Evolutionary conservation across 1,139 yeast species (phyloP).

Genomic region (Suhomyces guaymorum): DNA sequence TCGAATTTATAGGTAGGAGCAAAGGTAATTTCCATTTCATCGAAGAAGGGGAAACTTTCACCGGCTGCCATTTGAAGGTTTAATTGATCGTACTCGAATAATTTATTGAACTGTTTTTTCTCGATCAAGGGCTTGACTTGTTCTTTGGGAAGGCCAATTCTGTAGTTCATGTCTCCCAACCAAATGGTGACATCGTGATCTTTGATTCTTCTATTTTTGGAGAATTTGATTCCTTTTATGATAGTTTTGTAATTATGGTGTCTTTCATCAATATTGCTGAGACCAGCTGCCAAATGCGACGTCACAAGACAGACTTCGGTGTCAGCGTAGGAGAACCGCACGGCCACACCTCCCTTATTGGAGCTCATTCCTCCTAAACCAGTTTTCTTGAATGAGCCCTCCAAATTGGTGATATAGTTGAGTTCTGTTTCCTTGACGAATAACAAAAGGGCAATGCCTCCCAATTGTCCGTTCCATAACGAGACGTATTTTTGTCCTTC

Average conservation of each 20-base stretch:
- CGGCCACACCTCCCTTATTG: slow-evolving; percentile 91
- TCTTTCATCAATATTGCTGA: slow-evolving; percentile 72
- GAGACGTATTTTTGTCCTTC: slow-evolving; percentile 57
- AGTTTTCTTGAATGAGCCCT: slow-evolving; percentile 82
- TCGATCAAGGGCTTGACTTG: slow-evolving; percentile 56
- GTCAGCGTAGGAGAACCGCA: slow-evolving; percentile 73
- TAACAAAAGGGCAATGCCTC: slow-evolving; percentile 77
- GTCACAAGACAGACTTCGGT: slow-evolving; percentile 34
- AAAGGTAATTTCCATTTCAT: slow-evolving; percentile 75
- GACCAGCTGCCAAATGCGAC: slow-evolving; percentile 92
- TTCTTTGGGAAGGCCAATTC: slow-evolving; percentile 70
- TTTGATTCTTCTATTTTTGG: slow-evolving; percentile 49
- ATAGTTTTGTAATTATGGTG: slow-evolving; percentile 72
- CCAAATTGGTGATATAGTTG: slow-evolving; percentile 59
- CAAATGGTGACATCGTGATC: slow-evolving; percentile 90
- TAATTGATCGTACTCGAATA: slow-evolving; percentile 77
- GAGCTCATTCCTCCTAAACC: slow-evolving; percentile 79
- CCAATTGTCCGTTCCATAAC: slow-evolving; percentile 85
- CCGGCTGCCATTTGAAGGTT: slow-evolving; percentile 69
- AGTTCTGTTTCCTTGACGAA: slow-evolving; percentile 32
- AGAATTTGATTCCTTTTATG: slow-evolving; percentile 55
- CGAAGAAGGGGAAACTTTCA: slow-evolving; percentile 64
- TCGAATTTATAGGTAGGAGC: slow-evolving; percentile 94
- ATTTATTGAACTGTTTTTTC: slow-evolving; percentile 48
- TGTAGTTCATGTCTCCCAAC: slow-evolving; percentile 91